Conservation (phyloP, 306 rosid genomes). For the Corylus heterophylla region DNA sequence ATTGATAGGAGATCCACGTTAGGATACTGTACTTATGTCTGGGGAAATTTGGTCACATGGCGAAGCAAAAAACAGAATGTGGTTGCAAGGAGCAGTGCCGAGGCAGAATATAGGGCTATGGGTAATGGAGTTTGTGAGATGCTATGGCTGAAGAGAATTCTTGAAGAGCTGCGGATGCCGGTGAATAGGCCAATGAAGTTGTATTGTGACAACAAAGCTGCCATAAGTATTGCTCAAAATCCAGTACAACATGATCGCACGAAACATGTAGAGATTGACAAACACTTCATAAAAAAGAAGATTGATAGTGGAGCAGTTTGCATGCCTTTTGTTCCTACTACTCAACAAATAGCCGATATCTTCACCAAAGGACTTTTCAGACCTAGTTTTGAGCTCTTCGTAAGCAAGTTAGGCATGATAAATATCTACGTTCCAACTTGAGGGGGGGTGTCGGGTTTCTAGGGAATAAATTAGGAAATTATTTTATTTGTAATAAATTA, state of each 20-base stretch:
- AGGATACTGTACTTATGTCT: constrained; percentile 3
- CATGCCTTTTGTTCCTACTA: no score
- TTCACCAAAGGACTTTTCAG: no score
- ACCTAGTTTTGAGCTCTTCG: no score
- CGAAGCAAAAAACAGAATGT: constrained; percentile 9
- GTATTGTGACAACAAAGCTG: constrained; percentile 4
- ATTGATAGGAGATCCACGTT: not conserved
- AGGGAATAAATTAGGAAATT: no score
- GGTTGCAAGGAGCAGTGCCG: not conserved
- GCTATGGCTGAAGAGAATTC: not conserved
- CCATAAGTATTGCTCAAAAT: constrained; percentile 11
- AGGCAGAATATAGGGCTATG: not conserved
- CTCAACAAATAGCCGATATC: no score
- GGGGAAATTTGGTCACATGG: constrained; percentile 6
- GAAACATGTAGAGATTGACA: no score
- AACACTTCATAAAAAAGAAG: no score
- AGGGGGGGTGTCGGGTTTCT: no score
- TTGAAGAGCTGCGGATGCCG: not conserved
- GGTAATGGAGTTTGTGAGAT: constrained; percentile 10
- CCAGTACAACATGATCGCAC: not conserved
- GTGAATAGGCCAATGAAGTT: not conserved
- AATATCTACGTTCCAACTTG: no score
- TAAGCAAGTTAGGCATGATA: no score
- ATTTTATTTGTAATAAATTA: no score
- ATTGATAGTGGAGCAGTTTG: no score